Conservation (phyloP, 192 early-diverging fungal species). For the Chytriomyces sp. region DNA sequence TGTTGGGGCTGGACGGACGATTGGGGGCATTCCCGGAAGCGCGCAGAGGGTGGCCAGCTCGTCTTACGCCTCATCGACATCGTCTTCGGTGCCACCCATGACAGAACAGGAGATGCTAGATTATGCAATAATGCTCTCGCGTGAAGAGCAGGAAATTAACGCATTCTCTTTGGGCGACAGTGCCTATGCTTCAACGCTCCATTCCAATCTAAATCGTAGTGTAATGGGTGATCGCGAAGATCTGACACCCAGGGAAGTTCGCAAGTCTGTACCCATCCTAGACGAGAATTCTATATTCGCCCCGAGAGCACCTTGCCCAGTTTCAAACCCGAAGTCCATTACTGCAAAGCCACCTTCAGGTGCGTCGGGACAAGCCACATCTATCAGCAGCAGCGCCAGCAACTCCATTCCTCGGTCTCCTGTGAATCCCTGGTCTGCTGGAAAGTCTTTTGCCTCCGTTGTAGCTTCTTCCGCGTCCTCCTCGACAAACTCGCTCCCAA, state of each 20-base stretch:
- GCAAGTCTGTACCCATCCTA: background rate
- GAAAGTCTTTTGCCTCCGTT: constrained; percentile 21
- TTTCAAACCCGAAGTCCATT: background rate
- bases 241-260: background rate
- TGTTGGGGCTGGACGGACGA: constrained; percentile 1
- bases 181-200: background rate
- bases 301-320: background rate
- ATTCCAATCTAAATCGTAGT: too few relatives aligned
- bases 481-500: background rate
- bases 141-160: constrained; percentile 31
- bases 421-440: constrained; percentile 5
- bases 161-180: too few relatives aligned
- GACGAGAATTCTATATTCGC: background rate
- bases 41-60: background rate
- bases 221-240: background rate
- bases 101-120: constrained; percentile 30
- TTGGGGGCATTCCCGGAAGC: background rate
- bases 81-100: background rate
- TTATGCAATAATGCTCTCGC: constrained; percentile 33
- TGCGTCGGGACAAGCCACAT: too few relatives aligned
- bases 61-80: background rate
- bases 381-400: background rate
- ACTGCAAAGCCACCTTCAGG: background rate
- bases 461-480: background rate
- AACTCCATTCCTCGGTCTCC: background rate